Evolutionary conservation across 768 basidiomycete genomes (phyloP).

Genomic region (Paxillus involutus): DNA sequence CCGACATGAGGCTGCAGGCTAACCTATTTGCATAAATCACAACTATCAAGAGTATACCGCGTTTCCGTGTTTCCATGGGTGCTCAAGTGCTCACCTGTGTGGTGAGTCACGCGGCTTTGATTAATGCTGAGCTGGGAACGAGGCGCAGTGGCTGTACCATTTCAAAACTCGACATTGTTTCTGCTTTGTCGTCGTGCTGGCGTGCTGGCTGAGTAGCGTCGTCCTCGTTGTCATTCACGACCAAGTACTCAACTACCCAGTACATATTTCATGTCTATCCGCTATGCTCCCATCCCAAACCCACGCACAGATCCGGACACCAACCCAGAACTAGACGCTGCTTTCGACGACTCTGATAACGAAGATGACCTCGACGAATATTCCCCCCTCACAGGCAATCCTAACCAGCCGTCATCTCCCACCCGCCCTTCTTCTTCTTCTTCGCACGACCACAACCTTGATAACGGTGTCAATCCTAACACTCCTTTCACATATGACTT

Average conservation of each 20-base stretch:
- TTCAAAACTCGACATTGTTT: too few species aligned
- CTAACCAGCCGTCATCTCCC: slow-evolving; percentile 30
- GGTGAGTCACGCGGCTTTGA: too few species aligned
- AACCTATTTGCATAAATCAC: too few species aligned
- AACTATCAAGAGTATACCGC: too few species aligned
- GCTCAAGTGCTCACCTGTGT: too few species aligned
- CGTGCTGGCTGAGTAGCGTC: too few species aligned
- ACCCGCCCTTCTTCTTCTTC: slow-evolving; percentile 20
- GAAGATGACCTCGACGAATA: slow-evolving; percentile 52
- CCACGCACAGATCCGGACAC: slow-evolving; percentile 47
- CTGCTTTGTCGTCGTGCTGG: too few species aligned
- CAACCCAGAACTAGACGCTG: slow-evolving; percentile 77
- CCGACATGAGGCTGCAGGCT: too few species aligned
- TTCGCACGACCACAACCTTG: slow-evolving; percentile 15
- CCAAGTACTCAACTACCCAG: background rate
- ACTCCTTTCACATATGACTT: slow-evolving; percentile 67
- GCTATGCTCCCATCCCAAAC: slow-evolving; percentile 70
- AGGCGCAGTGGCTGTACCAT: too few species aligned
- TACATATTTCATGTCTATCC: slow-evolving; percentile 42
- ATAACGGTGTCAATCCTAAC: slow-evolving; percentile 3
- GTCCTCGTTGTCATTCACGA: too few species aligned
- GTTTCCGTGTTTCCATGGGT: too few species aligned
- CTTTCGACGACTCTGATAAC: slow-evolving; percentile 80
- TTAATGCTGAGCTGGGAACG: too few species aligned
- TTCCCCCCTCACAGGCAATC: slow-evolving; percentile 45